Base-by-base conservation (phyloP, 2,329 filamentous ascomycete species). In the Ophiostoma angusticollis region DNA sequence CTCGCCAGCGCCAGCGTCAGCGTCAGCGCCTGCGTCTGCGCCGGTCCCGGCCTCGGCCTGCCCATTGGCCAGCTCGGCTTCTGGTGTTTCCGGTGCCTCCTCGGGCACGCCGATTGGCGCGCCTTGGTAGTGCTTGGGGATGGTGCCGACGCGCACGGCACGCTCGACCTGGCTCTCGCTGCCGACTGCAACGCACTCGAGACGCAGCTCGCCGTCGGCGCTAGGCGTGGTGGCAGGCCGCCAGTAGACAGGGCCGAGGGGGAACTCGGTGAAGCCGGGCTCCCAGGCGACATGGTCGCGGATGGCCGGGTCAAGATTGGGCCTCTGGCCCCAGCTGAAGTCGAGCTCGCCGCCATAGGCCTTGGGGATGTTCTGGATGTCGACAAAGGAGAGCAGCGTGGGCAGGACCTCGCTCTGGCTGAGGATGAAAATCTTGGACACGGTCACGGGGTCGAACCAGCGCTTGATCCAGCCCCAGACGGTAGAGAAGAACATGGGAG, bases 391-490 rank as follows among this genome's bases (percentile, higher is more conserved):
- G 47, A 78, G 72, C 19, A 96, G 73, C 2, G 84, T 89, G 13
- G 79, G 65, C 49, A 78, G 72, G 38, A 93, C 80, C 58, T 93
- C 84, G 40, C 72, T 55, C 8, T 74, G 65, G 34, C 70, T 69
- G 39, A 96, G 74, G 50, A 96, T 91, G 58, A 93, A 94, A 57
- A 96, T 95, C 65, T 96, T 96, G 52, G 84, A 91, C 3, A 86
- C 84, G 24, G 89, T 95, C 45, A 86, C 85, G 6, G 87, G 87
- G 62, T 87, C 82, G 54, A 94, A 94, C 86, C 87, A 94, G 53
- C 82, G 80, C 68, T 93, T 93, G 61, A 93, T 73, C 85, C 86
- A 94, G 48, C 83, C 78, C 87, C 87, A 89, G 44, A 94, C 84
- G 3, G 85, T 94, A 35, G 82, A 81, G 65, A 94, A 94, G 70